These are phyloP conservation scores for Arthrobotrys iridis DNA, from an alignment of 2,329 filamentous ascomycete genomes.

Conservation along the genomic window DNA sequence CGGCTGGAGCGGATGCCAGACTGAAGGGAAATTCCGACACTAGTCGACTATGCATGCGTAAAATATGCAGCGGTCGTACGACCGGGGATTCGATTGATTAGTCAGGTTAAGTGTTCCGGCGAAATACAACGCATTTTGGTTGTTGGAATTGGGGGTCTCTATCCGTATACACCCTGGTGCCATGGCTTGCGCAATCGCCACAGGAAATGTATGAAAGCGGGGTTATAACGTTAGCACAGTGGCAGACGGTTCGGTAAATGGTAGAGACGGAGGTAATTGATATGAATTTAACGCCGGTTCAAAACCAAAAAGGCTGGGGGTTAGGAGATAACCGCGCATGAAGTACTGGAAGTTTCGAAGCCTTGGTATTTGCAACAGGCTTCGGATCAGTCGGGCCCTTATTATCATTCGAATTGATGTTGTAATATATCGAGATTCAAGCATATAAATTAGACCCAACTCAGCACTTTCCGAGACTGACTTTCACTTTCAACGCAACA, in stretches of 20 bases:
- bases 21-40: not conserved
- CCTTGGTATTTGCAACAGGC: too few species aligned
- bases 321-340: not conserved
- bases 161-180: not conserved
- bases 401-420: too few species aligned
- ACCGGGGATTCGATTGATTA: not conserved
- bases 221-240: conserved; percentile 14
- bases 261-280: too few species aligned
- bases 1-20: not conserved
- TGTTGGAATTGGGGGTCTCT: conserved; percentile 30
- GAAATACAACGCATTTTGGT: conserved; percentile 17
- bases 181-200: not conserved
- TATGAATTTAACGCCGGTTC: not conserved
- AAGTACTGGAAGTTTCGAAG: too few species aligned
- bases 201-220: not conserved
- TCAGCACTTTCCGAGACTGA: too few species aligned
- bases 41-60: too few species aligned
- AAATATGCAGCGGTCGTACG: not conserved
- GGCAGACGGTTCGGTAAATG: not conserved
- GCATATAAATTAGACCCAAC: too few species aligned
- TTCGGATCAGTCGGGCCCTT: too few species aligned
- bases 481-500: too few species aligned
- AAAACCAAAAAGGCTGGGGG: not conserved
- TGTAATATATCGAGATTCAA: too few species aligned
- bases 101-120: not conserved